Base-by-base conservation (phyloP, 805 yeast species). In the Saccharomycodes ludwigii region DNA sequence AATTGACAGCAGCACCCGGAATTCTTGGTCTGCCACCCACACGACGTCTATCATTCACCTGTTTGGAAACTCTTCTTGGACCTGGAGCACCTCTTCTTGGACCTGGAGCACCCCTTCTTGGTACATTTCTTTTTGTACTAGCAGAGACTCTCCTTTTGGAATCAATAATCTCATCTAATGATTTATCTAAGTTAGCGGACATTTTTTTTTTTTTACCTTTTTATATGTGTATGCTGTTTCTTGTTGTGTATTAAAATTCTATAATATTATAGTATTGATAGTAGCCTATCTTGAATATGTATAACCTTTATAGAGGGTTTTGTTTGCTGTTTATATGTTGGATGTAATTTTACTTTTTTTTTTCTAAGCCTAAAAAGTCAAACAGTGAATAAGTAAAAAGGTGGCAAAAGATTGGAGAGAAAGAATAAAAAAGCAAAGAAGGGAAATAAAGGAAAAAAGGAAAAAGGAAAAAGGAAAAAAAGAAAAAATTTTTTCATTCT, bases 141-240 rank as follows among this genome's bases (percentile, higher is more conserved):
- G 48, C 51, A 42, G 56, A 53, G 36, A 46, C 46, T 39, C 47
- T 50, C 40, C 46, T 59, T 50, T 61, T 65, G 40, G 81, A 61
- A 37, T 94, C 72, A 53, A 88, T 81, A 58, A 88, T 88, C 48
- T 85, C 96, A 65, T 88, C 98, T 52, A 88, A 73, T 30, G 96
- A 83, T 65, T 82, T 80, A 63, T 88, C 95, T 63, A 88, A 71
- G 49, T 80, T 69, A 41, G 78, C 68, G 55, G 93, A 78, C 86
- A 78, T 81, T 36, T 32, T 54, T 32, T 18, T 30, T 25, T 24
- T 27, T 30, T 19, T 21, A 18, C 19, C 10, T 23, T 24, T 31
- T 30, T 17, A 19, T 18, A 30, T 23, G 21, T 20, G 7, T 20
- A 10, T 20, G 10, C 7, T 10, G 7, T 20, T 20, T 20, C 9